These are phyloP conservation scores for Aspergillus baeticus DNA, from an alignment of 495 filamentous ascomycete genomes.

Conservation along the genomic window DNA sequence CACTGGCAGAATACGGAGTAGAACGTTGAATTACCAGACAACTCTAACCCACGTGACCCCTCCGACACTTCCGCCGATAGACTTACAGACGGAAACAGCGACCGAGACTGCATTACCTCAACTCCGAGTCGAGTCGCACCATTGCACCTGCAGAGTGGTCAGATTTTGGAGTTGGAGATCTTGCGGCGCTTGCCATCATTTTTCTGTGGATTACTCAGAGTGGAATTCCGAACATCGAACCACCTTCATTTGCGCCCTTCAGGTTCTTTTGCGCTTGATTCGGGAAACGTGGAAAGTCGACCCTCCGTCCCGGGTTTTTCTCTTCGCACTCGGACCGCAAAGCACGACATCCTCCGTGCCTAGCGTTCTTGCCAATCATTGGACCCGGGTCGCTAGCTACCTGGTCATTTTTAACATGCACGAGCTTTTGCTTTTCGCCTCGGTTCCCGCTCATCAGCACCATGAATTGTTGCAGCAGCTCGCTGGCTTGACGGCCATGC, in stretches of 20 bases:
- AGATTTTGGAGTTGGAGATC: conserved; percentile 4
- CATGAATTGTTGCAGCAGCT: conserved; percentile 66
- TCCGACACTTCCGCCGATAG: too few relatives aligned
- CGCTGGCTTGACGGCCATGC: conserved; percentile 65
- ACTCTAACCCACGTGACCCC: conserved; percentile 2
- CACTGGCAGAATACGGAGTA: background rate
- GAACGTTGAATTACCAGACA: too few relatives aligned
- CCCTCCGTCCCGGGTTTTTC: conserved; percentile 29
- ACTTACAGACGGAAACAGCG: background rate
- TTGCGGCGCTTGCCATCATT: background rate
- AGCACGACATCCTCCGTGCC: conserved; percentile 7
- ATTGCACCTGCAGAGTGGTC: background rate
- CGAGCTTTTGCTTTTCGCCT: conserved; percentile 49
- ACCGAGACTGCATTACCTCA: conserved; percentile 8
- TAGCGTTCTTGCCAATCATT: conserved; percentile 15
- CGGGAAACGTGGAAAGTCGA: conserved; percentile 15
- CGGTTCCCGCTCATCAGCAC: conserved; percentile 45
- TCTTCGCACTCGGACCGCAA: conserved; percentile 1
- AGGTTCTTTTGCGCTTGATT: conserved; percentile 4
- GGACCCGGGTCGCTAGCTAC: background rate
- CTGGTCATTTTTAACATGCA: conserved; percentile 31
- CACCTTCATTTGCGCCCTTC: background rate
- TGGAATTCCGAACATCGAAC: conserved; percentile 1
- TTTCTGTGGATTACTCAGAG: background rate
- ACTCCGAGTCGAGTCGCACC: background rate